A percentile compares a stretch with the other conserved stretches of the same genome.
These are phyloP conservation scores for Rubroshorea leprosula DNA, from an alignment of 345 rosid species.

Conservation along the genomic window DNA sequence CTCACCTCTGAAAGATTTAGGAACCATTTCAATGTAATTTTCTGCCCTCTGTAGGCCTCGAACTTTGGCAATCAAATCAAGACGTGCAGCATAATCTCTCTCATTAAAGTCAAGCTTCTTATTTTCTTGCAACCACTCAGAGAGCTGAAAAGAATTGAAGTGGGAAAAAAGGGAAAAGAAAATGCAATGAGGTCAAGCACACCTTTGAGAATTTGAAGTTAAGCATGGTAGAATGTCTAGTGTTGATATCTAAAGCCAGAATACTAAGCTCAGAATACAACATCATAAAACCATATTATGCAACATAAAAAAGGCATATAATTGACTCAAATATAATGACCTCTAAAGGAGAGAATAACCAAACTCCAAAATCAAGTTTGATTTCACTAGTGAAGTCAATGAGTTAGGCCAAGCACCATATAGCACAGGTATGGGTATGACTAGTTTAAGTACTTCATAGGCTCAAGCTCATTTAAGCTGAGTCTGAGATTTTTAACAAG, in stretches of 20 bases:
- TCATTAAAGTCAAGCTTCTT: conserved; percentile 49
- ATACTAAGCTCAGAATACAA: not conserved
- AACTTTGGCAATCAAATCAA: conserved; percentile 71
- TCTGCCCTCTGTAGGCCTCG: conserved; percentile 69
- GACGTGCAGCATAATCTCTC: conserved; percentile 77
- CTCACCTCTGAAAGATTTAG: conserved; percentile 67
- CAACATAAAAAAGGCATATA: not conserved
- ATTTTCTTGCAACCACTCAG: conserved; percentile 80
- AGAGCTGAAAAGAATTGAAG: conserved; percentile 44
- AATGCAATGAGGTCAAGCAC: not conserved
- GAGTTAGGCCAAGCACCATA: not conserved
- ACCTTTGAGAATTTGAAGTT: not conserved
- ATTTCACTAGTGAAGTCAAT: not conserved
- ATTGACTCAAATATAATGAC: not conserved
- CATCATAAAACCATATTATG: too few species aligned
- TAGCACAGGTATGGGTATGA: not conserved
- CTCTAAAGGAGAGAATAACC: not conserved
- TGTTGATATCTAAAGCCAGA: conserved; percentile 5
- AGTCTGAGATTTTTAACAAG: not conserved
- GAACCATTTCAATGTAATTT: conserved; percentile 52
- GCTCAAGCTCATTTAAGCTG: not conserved
- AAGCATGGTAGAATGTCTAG: conserved; percentile 2
- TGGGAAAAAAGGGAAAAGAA: not conserved
- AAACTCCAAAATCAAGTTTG: conserved; percentile 3
- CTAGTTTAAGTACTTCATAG: not conserved